Percentiles rank a stretch among this genome's conserved stretches.
phyloP scores from a whole-genome alignment of 495 filamentous ascomycete species.

The Podospora anserina region DNA sequence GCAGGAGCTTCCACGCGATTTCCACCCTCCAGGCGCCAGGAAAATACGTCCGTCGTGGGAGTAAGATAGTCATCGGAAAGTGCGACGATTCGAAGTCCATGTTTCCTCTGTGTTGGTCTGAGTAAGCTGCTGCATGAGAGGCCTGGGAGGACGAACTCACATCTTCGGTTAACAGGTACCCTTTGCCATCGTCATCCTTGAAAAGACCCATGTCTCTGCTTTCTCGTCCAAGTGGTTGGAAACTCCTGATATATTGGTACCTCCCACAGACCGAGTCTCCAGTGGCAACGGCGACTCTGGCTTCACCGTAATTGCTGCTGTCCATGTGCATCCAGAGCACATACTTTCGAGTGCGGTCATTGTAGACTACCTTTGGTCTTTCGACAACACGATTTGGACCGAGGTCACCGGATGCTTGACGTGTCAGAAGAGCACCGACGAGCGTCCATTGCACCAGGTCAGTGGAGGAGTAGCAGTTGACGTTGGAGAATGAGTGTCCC shows the following conservation, averaged over 20 bases:
- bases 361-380: constrained; percentile 63
- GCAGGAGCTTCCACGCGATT: constrained; percentile 44
- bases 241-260: constrained; percentile 37
- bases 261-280: constrained; percentile 56
- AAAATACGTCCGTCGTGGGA: constrained; percentile 27
- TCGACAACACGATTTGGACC: constrained; percentile 62
- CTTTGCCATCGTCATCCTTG: constrained; percentile 58
- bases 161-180: constrained; percentile 63
- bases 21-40: constrained; percentile 26
- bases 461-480: constrained; percentile 56
- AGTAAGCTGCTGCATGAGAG: background rate
- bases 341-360: constrained; percentile 51
- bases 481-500: constrained; percentile 56
- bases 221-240: constrained; percentile 51
- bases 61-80: constrained; percentile 49
- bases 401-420: constrained; percentile 52
- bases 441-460: constrained; percentile 63
- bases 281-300: constrained; percentile 61
- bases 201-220: constrained; percentile 62
- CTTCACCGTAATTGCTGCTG: constrained; percentile 57
- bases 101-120: constrained; percentile 34
- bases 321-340: constrained; percentile 68
- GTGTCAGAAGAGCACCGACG: constrained; percentile 53
- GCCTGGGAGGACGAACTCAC: constrained; percentile 19
- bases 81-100: constrained; percentile 52